A percentile compares a stretch with the other conserved stretches of the same genome.
These are phyloP conservation scores for Microstegium vimineum DNA, from an alignment of 176 grass and related monocot species.

Conservation along the genomic window DNA sequence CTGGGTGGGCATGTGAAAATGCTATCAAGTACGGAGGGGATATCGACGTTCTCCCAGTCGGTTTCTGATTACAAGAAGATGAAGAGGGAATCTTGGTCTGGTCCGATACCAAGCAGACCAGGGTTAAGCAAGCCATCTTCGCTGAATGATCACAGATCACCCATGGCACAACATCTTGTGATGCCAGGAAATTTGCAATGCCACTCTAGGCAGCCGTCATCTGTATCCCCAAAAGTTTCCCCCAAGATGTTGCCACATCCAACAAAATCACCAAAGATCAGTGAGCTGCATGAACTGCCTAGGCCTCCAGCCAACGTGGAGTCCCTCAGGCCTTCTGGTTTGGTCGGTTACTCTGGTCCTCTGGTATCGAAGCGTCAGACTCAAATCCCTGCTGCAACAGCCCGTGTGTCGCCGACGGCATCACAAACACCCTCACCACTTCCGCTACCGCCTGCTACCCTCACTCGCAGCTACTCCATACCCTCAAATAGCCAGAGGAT, in stretches of 20 bases:
- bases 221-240: slow-evolving; percentile 33
- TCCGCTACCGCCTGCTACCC: slow-evolving; percentile 51
- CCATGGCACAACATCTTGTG: slow-evolving; percentile 27
- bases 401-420: neutral
- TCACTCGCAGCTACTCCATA: slow-evolving; percentile 60
- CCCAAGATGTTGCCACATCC: slow-evolving; percentile 32
- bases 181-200: slow-evolving; percentile 20
- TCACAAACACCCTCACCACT: slow-evolving; percentile 48
- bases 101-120: slow-evolving; percentile 57
- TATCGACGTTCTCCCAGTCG: neutral
- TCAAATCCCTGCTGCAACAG: slow-evolving; percentile 11
- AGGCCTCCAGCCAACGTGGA: slow-evolving; percentile 55
- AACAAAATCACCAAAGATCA: slow-evolving; percentile 57
- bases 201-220: slow-evolving; percentile 24
- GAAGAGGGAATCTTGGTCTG: slow-evolving; percentile 65
- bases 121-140: slow-evolving; percentile 43
- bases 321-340: slow-evolving; percentile 37
- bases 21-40: slow-evolving; percentile 29
- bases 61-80: slow-evolving; percentile 39
- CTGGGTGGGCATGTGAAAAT: slow-evolving; percentile 39
- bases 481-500: slow-evolving; percentile 71
- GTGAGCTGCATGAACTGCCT: slow-evolving; percentile 81
- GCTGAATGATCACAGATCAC: slow-evolving; percentile 25
- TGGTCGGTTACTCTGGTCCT: slow-evolving; percentile 87
- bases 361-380: slow-evolving; percentile 57